These are phyloP conservation scores for Dryas integrifolia DNA, from an alignment of 331 rosid genomes.

Conservation along the genomic window DNA sequence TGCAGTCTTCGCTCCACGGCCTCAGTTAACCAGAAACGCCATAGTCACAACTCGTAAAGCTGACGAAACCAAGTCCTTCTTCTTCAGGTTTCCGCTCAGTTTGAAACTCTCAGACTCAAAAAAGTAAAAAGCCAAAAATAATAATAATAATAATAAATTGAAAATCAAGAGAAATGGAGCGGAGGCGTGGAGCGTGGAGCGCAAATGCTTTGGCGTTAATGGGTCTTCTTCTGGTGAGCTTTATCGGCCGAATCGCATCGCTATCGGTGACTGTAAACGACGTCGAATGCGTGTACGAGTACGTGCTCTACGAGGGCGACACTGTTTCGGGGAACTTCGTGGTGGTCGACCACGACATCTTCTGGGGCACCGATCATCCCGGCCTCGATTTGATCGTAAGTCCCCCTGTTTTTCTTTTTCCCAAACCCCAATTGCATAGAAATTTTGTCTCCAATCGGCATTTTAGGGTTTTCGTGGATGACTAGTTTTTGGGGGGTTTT, in stretches of 20 bases:
- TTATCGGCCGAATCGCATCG: constrained; percentile 53
- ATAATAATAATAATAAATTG: neutral
- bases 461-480: neutral
- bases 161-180: constrained; percentile 35
- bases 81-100: neutral
- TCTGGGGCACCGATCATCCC: constrained; percentile 95
- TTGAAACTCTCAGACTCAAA: constrained; percentile 11
- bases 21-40: neutral
- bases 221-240: constrained; percentile 46
- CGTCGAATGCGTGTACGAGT: constrained; percentile 82
- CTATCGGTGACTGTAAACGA: constrained; percentile 84
- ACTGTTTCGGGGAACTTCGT: constrained; percentile 81
- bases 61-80: neutral
- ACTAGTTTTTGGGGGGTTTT: neutral
- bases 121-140: neutral
- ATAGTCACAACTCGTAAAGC: neutral
- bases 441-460: neutral
- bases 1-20: neutral
- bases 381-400: constrained; percentile 83
- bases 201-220: constrained; percentile 32
- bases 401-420: neutral
- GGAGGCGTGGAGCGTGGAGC: constrained; percentile 29
- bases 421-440: neutral
- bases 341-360: constrained; percentile 90
- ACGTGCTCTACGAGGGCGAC: constrained; percentile 85